Evolutionary conservation across 305 asterid species (phyloP).

Genomic region (Andrographis paniculata): DNA sequence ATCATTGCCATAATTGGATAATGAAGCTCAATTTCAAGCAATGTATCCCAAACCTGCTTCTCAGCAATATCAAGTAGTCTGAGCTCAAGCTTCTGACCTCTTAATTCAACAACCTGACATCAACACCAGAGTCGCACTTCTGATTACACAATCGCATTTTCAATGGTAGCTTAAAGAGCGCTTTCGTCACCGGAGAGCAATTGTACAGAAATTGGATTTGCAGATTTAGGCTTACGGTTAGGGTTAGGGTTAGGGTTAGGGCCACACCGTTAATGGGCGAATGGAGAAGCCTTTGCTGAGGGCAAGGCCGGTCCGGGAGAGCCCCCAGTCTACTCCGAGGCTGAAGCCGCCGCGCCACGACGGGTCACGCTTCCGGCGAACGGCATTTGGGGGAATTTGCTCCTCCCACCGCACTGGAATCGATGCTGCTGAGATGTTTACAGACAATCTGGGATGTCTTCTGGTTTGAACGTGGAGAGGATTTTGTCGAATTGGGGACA

Average conservation of each 20-base stretch:
- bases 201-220: not conserved
- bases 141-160: slow-evolving; percentile 6
- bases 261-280: slow-evolving; percentile 57
- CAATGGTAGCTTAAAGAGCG: not conserved
- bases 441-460: slow-evolving; percentile 3
- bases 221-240: not conserved
- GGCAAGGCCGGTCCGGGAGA: slow-evolving; percentile 77
- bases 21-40: not conserved
- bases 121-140: slow-evolving; percentile 12
- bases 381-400: slow-evolving; percentile 63
- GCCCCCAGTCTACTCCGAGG: slow-evolving; percentile 75
- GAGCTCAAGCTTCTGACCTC: slow-evolving; percentile 78
- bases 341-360: slow-evolving; percentile 86
- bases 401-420: slow-evolving; percentile 34
- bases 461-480: slow-evolving; percentile 15
- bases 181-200: no score
- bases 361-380: slow-evolving; percentile 48
- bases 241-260: no score
- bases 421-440: slow-evolving; percentile 18
- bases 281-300: slow-evolving; percentile 76
- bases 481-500: slow-evolving; percentile 14
- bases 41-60: slow-evolving; percentile 40
- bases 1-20: not conserved
- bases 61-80: slow-evolving; percentile 73
- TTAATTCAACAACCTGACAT: slow-evolving; percentile 64